A percentile compares a stretch with the other conserved stretches of the same genome.
Evolutionary conservation across 352 stramenopile species (phyloP).

Genomic region (Discostella stelligera): DNA sequence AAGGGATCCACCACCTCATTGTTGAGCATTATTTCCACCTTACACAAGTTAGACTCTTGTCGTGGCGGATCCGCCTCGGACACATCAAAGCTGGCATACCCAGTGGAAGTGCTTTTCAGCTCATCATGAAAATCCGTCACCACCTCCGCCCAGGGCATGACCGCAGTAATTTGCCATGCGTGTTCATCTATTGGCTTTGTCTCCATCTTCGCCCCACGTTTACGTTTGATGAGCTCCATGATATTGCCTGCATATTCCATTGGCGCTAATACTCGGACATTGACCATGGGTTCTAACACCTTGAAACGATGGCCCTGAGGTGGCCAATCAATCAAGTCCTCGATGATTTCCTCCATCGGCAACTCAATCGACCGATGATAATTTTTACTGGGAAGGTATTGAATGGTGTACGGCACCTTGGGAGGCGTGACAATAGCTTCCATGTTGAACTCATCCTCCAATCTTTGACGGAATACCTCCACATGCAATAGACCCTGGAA

Average conservation of each 20-base stretch:
- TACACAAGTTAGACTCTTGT: constrained; percentile 79
- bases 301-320: constrained; percentile 56
- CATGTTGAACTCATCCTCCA: constrained; percentile 96
- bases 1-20: constrained; percentile 93
- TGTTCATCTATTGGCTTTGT: constrained; percentile 94
- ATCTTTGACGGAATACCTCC: constrained; percentile 97
- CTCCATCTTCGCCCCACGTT: constrained; percentile 83
- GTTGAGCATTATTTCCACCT: constrained; percentile 93
- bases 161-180: constrained; percentile 91
- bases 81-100: constrained; percentile 95
- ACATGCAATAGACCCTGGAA: constrained; percentile 98
- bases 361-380: constrained; percentile 50
- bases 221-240: constrained; percentile 90
- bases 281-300: constrained; percentile 92
- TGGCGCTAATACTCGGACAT: constrained; percentile 94
- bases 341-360: constrained; percentile 62
- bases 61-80: constrained; percentile 86
- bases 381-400: constrained; percentile 85
- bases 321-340: constrained; percentile 82
- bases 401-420: constrained; percentile 96
- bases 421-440: constrained; percentile 97
- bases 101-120: constrained; percentile 93
- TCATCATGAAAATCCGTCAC: constrained; percentile 97
- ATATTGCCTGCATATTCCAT: constrained; percentile 93
- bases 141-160: constrained; percentile 96